Conservation (phyloP, 108 stramenopile genomes). For the Nannochloropsis gaditana region DNA sequence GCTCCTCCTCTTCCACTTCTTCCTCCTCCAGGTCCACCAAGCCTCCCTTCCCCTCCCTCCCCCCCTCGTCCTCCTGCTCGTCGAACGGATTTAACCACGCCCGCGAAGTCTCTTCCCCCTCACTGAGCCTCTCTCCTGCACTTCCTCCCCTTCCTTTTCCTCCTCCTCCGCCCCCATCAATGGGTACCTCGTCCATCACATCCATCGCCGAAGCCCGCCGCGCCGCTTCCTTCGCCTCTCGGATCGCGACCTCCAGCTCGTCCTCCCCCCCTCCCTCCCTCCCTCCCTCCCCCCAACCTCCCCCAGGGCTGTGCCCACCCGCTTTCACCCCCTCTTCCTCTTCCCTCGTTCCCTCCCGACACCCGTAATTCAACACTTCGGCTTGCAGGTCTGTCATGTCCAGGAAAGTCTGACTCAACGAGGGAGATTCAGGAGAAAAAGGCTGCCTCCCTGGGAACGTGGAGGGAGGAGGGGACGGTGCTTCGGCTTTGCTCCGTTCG, state of each 20-base stretch:
- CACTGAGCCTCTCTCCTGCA: no score
- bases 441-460: no score
- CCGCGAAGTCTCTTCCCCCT: not conserved
- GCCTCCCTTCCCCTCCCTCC: not conserved
- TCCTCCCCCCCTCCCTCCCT: not conserved
- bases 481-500: not conserved
- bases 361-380: not conserved
- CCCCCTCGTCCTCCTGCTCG: not conserved
- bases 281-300: not conserved
- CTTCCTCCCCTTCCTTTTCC: no score
- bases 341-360: not conserved
- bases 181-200: not conserved
- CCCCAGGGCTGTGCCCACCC: not conserved
- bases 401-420: not conserved
- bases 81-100: not conserved
- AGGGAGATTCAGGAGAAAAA: no score
- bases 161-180: no score
- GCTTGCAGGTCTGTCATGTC: not conserved
- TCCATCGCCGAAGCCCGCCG: not conserved
- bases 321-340: not conserved
- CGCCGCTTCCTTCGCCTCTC: not conserved
- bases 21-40: not conserved
- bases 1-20: not conserved
- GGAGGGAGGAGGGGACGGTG: not conserved
- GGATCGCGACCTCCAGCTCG: not conserved